phyloP scores from a whole-genome alignment of 805 yeast species.

The Candida koratica region DNA sequence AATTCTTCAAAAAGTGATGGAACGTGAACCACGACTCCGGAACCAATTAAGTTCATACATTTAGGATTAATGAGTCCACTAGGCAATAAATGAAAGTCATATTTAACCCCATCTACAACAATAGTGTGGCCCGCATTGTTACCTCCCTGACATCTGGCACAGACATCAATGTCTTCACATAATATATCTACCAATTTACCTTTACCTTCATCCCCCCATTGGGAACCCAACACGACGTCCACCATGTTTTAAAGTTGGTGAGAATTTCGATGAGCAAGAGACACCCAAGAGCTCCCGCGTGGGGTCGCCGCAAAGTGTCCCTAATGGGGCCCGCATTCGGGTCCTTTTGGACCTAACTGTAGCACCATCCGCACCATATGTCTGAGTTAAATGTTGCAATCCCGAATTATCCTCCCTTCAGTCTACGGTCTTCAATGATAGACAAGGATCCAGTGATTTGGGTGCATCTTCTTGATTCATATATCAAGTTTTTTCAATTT shows the following conservation, averaged over 20 bases:
- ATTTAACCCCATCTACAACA: constrained; percentile 81
- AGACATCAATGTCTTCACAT: constrained; percentile 92
- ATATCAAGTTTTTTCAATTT: constrained; percentile 49
- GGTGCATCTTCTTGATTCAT: constrained; percentile 67
- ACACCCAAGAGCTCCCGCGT: constrained; percentile 1
- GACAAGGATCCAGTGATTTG: constrained; percentile 84
- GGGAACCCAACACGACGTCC: constrained; percentile 95
- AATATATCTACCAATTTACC: constrained; percentile 94
- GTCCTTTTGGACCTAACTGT: background rate
- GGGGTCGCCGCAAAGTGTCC: too few relatives aligned
- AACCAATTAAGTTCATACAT: constrained; percentile 85
- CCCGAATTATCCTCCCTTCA: constrained; percentile 71
- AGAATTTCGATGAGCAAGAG: constrained; percentile 6
- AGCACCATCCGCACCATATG: constrained; percentile 1
- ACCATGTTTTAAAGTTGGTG: constrained; percentile 45
- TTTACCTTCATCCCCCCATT: constrained; percentile 99
- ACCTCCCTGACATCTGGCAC: constrained; percentile 98
- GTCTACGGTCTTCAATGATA: constrained; percentile 67
- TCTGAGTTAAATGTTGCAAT: constrained; percentile 30
- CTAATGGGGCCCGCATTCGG: background rate
- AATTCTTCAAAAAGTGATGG: constrained; percentile 91
- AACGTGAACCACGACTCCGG: constrained; percentile 94
- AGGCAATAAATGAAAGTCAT: constrained; percentile 98
- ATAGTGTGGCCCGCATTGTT: constrained; percentile 99
- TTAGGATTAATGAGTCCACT: constrained; percentile 95